A percentile compares a stretch with the other conserved stretches of the same genome.
Evolutionary conservation across 2,329 filamentous ascomycete genomes (phyloP).

Genomic region (Penicillium expansum): DNA sequence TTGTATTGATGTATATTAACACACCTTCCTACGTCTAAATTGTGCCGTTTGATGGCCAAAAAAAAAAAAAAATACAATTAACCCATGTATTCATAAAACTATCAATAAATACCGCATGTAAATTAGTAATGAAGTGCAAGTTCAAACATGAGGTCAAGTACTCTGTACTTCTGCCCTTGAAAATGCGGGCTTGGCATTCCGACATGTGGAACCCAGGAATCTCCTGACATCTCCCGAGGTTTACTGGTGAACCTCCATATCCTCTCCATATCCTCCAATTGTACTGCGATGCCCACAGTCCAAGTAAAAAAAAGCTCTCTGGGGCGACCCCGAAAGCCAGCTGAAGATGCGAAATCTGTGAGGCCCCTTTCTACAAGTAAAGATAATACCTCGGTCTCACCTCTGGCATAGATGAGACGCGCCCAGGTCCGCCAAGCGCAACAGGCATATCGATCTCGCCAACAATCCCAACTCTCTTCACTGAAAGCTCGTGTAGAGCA

Average conservation of each 20-base stretch:
- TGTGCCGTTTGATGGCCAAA: no score
- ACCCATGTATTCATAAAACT: not conserved
- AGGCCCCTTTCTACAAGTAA: not conserved
- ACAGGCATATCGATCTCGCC: constrained; percentile 15
- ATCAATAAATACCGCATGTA: not conserved
- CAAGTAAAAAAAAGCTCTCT: not conserved
- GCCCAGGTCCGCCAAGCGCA: constrained; percentile 16
- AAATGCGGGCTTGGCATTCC: not conserved
- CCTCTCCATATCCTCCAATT: not conserved
- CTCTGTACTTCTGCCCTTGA: not conserved
- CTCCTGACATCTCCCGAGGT: not conserved
- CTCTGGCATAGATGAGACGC: constrained; percentile 2
- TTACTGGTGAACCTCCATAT: not conserved
- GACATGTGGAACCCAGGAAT: not conserved
- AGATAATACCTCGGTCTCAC: not conserved
- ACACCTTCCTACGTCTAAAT: not conserved
- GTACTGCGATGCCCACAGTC: not conserved
- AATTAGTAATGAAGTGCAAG: no score
- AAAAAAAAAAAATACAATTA: not conserved
- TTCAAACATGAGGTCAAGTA: not conserved
- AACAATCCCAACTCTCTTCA: constrained; percentile 11
- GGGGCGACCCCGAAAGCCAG: constrained; percentile 1
- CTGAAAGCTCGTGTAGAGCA: constrained; percentile 11
- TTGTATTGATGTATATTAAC: not conserved
- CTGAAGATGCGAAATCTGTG: constrained; percentile 2